These are phyloP conservation scores for Scutellaria baicalensis DNA, from an alignment of 257 asterid species.

Conservation along the genomic window DNA sequence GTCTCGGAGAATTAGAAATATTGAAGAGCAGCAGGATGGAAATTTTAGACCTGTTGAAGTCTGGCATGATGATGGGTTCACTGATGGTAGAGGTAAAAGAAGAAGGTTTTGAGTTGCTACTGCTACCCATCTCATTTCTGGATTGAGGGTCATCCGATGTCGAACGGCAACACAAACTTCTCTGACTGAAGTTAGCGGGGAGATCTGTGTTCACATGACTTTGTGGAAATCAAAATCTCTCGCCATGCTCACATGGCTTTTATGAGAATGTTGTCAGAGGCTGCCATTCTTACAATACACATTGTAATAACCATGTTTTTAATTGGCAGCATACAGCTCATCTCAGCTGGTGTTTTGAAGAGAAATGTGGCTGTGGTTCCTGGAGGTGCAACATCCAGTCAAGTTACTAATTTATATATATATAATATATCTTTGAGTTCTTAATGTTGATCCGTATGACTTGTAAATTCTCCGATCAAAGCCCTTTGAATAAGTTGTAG, in stretches of 20 bases:
- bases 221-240: background rate
- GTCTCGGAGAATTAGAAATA: slow-evolving; percentile 47
- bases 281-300: background rate
- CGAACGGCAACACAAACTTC: slow-evolving; percentile 2
- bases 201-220: background rate
- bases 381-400: background rate
- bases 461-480: slow-evolving; percentile 20
- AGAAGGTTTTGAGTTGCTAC: slow-evolving; percentile 60
- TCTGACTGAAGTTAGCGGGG: background rate
- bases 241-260: slow-evolving; percentile 5
- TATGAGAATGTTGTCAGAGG: slow-evolving; percentile 5
- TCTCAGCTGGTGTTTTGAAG: background rate
- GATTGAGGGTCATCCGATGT: background rate
- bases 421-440: background rate
- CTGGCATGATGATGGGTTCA: slow-evolving; percentile 66
- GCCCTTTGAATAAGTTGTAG: slow-evolving; percentile 7
- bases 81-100: slow-evolving; percentile 56
- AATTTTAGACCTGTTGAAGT: slow-evolving; percentile 44
- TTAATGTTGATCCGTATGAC: slow-evolving; percentile 7
- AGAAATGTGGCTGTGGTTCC: background rate
- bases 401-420: background rate
- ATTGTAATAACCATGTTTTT: background rate
- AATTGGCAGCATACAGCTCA: background rate
- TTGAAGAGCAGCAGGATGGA: slow-evolving; percentile 61
- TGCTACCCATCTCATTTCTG: background rate